A percentile compares a stretch with the other conserved stretches of the same genome.
Conservation (phyloP, 140 eudicot species). For the Flaveria floridana region DNA sequence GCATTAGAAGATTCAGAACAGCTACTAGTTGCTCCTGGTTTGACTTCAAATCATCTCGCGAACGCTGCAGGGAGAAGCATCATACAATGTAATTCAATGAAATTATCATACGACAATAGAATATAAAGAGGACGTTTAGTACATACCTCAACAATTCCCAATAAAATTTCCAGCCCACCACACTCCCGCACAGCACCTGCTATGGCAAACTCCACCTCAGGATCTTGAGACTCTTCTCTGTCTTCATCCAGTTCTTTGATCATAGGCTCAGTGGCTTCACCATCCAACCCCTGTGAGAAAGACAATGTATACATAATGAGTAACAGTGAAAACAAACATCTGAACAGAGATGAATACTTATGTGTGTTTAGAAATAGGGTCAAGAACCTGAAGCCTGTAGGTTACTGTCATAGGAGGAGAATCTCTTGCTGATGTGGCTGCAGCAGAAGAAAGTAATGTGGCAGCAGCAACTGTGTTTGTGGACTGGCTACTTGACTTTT, state of each 20-base stretch:
- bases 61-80: conserved; percentile 46
- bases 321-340: conserved; percentile 20
- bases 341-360: background rate
- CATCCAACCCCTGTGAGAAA: conserved; percentile 81
- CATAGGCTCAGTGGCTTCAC: conserved; percentile 99
- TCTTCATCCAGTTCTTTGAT: conserved; percentile 98
- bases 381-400: conserved; percentile 92
- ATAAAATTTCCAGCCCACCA: conserved; percentile 86
- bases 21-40: conserved; percentile 93
- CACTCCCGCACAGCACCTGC: conserved; percentile 99
- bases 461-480: conserved; percentile 54
- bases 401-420: conserved; percentile 96
- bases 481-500: conserved; percentile 74
- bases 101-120: background rate
- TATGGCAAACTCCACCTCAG: conserved; percentile 96
- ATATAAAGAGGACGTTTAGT: background rate
- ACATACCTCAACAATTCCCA: conserved; percentile 85
- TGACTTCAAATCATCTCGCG: conserved; percentile 90
- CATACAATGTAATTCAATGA: conserved; percentile 4
- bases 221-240: conserved; percentile 97
- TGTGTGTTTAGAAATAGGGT: background rate
- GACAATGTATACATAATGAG: conserved; percentile 16
- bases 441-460: conserved; percentile 51
- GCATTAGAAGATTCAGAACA: conserved; percentile 85
- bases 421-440: conserved; percentile 62